Conservation (phyloP, 2,329 filamentous ascomycete genomes). For the Leptosphaerulina australis region DNA sequence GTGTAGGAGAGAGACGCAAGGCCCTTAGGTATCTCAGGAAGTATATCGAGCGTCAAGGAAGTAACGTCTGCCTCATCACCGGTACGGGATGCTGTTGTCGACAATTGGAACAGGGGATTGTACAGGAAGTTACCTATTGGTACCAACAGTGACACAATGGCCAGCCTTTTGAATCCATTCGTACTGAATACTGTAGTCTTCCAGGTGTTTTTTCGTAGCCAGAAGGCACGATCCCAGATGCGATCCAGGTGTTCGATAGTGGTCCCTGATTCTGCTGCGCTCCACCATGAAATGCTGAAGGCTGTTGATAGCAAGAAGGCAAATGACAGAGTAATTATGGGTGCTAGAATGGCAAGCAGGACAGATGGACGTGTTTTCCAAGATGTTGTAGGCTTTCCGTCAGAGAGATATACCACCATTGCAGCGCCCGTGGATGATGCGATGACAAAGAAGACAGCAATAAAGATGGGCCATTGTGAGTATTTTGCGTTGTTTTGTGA, state of each 20-base stretch:
- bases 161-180: conserved; percentile 3
- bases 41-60: conserved; percentile 2
- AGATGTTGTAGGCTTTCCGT: conserved; percentile 5
- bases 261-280: conserved; percentile 6
- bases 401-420: conserved; percentile 1
- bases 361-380: conserved; percentile 6
- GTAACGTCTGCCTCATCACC: neutral
- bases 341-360: conserved; percentile 2
- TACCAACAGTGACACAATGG: neutral
- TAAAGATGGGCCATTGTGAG: conserved; percentile 1
- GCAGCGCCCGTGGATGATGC: neutral
- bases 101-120: conserved; percentile 7
- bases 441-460: neutral
- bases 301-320: conserved; percentile 1
- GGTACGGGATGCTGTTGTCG: conserved; percentile 1
- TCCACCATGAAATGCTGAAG: conserved; percentile 6
- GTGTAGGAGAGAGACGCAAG: conserved; percentile 2
- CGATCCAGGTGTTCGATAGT: conserved; percentile 6
- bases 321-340: neutral
- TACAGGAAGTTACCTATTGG: conserved; percentile 7
- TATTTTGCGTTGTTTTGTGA: neutral
- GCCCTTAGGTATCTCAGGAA: conserved; percentile 3
- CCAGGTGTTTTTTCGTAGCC: conserved; percentile 4
- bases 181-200: conserved; percentile 4
- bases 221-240: conserved; percentile 8